Evolutionary conservation across 164 flowering plant species (phyloP), one percentile per base, ranked within the genome.

Genomic region (Brasenia schreberi): DNA sequence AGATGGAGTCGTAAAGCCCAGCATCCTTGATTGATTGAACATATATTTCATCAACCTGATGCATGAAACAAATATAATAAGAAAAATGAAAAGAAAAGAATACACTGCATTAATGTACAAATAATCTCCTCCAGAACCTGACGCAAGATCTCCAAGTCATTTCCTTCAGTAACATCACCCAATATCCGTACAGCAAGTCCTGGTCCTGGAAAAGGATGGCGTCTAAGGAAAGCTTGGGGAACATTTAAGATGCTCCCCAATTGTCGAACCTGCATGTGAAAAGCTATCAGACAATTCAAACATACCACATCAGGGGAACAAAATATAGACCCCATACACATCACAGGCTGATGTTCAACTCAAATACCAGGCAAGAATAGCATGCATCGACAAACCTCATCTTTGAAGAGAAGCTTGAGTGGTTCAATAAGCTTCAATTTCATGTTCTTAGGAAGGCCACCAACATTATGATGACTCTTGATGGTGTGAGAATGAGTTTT

Each of bases 381-480:
- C 39, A 33, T 33, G 39, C 39, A 18, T 74, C 69, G 53, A 5
- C 44, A 64, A 75, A 94, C 99, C 99, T 95, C 99, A 76, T 95
- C 99, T 72, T 95, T 95, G 70, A 95, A 95, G 27, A 95, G 80
- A 73, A 95, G 96, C 76, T 89, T 95, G 39, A 95, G 94, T 43
- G 99, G 99, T 68, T 95, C 99, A 66, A 92, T 92, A 62, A 95
- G 93, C 82, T 92, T 92, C 74, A 95, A 69, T 71, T 92, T 95
- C 99, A 95, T 95, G 82, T 92, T 89, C 79, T 92, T 86, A 27
- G 99, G 99, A 39, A 95, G 97, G 49, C 99, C 99, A 63, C 99
- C 97, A 73, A 92, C 99, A 78, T 95, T 89, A 71, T 95, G 97
- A 80, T 95, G 99, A 79, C 99, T 95, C 83, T 95, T 95, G 74